phyloP scores from a whole-genome alignment of 208 protist genomes.

The Crithidia fasciculata region DNA sequence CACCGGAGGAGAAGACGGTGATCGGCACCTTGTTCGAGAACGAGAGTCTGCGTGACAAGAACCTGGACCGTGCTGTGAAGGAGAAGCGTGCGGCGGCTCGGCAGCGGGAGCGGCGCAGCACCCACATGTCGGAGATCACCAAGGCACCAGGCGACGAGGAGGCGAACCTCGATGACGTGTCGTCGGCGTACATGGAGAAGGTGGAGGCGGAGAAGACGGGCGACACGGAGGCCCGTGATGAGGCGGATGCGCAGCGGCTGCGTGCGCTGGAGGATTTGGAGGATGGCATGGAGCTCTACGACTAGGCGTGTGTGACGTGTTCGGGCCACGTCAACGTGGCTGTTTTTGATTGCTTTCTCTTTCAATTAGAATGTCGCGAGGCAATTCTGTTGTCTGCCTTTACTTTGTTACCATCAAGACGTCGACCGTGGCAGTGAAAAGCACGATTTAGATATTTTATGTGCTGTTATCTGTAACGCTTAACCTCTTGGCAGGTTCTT shows the following conservation, averaged over 20 bases:
- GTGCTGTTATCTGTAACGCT: background rate
- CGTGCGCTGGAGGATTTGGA: constrained; percentile 82
- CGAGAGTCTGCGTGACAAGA: constrained; percentile 94
- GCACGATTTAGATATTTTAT: background rate
- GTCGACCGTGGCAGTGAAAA: too few relatives aligned
- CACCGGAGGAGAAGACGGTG: constrained; percentile 87
- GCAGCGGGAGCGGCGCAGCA: constrained; percentile 76
- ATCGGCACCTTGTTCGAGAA: constrained; percentile 94
- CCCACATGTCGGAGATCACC: constrained; percentile 48
- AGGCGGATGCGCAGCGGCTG: constrained; percentile 52
- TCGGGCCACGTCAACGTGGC: background rate
- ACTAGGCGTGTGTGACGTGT: constrained; percentile 6
- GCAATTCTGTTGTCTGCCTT: too few relatives aligned
- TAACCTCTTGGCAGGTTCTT: background rate
- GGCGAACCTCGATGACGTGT: constrained; percentile 58
- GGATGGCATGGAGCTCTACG: constrained; percentile 74
- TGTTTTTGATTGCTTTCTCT: background rate
- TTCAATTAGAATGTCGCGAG: too few relatives aligned
- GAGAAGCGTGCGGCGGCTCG: constrained; percentile 75
- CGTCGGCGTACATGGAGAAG: constrained; percentile 52
- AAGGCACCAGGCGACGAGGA: constrained; percentile 34
- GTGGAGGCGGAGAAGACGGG: constrained; percentile 53
- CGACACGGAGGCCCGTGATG: constrained; percentile 43
- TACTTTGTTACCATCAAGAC: too few relatives aligned
- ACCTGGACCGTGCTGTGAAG: constrained; percentile 89